Evolutionary conservation across 208 protist species (phyloP).

Genomic region (Kentomonas sorsogonicus): DNA sequence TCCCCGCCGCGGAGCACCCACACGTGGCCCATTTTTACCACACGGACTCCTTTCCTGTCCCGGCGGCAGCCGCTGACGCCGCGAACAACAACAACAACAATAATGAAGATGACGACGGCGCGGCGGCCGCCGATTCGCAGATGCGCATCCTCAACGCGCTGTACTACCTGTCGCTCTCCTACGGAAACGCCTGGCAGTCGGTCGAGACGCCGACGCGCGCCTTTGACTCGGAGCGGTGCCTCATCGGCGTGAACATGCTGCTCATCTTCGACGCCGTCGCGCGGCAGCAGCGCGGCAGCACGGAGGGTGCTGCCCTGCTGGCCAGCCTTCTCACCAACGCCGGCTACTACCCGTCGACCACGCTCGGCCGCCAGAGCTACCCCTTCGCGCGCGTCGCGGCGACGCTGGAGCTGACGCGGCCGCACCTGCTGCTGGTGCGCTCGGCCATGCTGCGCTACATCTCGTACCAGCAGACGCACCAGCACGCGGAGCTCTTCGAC

Average conservation of each 20-base stretch:
- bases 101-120: too few species aligned
- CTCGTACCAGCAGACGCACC: slow-evolving; percentile 16
- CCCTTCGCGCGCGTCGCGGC: slow-evolving; percentile 39
- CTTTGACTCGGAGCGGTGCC: slow-evolving; percentile 60
- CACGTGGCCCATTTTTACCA: slow-evolving; percentile 24
- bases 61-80: not conserved
- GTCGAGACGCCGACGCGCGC: slow-evolving; percentile 62
- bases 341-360: slow-evolving; percentile 64
- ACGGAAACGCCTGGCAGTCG: slow-evolving; percentile 73
- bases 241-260: slow-evolving; percentile 58
- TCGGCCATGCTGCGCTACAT: slow-evolving; percentile 61
- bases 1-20: slow-evolving; percentile 17
- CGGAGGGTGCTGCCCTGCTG: slow-evolving; percentile 26
- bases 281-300: slow-evolving; percentile 21
- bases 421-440: slow-evolving; percentile 40
- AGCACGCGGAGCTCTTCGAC: slow-evolving; percentile 53
- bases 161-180: slow-evolving; percentile 54
- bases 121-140: slow-evolving; percentile 22
- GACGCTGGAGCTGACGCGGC: slow-evolving; percentile 53
- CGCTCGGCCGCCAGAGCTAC: slow-evolving; percentile 36
- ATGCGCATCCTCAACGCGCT: slow-evolving; percentile 32
- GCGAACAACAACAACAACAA: too few species aligned
- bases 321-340: slow-evolving; percentile 36
- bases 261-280: slow-evolving; percentile 65
- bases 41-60: slow-evolving; percentile 8